Evolutionary conservation across 495 filamentous ascomycete species (phyloP).

Genomic region (Xylaria grammica): DNA sequence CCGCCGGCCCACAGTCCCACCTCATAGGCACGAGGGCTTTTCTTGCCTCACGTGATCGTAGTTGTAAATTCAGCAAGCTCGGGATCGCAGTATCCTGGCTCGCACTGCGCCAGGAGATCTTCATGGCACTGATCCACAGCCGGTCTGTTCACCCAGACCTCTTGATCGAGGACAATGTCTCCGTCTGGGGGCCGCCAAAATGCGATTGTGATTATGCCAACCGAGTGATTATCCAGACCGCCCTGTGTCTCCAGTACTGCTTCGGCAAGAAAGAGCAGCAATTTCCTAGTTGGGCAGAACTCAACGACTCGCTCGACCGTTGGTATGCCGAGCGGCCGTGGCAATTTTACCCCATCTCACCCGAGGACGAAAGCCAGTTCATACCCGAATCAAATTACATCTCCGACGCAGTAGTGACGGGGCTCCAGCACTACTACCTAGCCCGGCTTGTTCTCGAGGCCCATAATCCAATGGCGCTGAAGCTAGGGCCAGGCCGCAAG

Average conservation of each 20-base stretch:
- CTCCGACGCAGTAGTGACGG: constrained; percentile 43
- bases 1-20: constrained; percentile 10
- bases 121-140: constrained; percentile 40
- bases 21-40: constrained; percentile 27
- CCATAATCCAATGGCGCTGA: constrained; percentile 45
- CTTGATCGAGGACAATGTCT: constrained; percentile 32
- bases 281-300: constrained; percentile 1
- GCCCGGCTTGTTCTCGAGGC: constrained; percentile 46
- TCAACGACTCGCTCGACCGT: background rate
- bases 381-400: constrained; percentile 44
- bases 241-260: constrained; percentile 14
- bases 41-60: constrained; percentile 6
- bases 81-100: constrained; percentile 40
- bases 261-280: constrained; percentile 9
- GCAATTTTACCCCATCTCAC: background rate
- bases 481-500: constrained; percentile 32
- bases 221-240: constrained; percentile 37
- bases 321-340: background rate
- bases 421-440: constrained; percentile 44
- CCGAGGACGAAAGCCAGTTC: background rate
- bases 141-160: constrained; percentile 36
- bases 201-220: constrained; percentile 34
- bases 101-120: constrained; percentile 42
- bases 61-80: constrained; percentile 27
- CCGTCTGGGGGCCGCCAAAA: background rate